These are phyloP conservation scores for Jatropha multifida DNA, from an alignment of 441 rosid species.

Conservation along the genomic window DNA sequence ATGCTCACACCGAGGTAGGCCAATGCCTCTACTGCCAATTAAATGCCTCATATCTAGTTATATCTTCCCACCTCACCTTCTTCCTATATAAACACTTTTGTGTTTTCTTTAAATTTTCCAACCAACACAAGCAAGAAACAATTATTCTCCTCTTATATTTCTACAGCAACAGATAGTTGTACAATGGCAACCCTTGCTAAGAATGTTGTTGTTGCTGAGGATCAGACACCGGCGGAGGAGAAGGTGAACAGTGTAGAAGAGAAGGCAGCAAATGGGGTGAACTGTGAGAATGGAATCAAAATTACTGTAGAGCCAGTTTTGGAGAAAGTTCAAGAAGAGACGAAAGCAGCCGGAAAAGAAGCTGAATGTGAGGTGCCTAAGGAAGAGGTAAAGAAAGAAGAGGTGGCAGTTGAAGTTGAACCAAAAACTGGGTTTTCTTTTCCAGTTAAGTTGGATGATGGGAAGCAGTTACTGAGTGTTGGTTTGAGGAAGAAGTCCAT, in stretches of 20 bases:
- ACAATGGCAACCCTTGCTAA: slow-evolving; percentile 30
- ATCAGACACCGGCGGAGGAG: slow-evolving; percentile 14
- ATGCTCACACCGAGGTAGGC: slow-evolving; percentile 24
- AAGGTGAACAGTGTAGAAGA: background rate
- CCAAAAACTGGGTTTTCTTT: slow-evolving; percentile 47
- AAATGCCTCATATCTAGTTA: slow-evolving; percentile 16
- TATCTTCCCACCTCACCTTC: background rate
- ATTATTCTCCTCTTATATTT: background rate
- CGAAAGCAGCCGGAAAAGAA: slow-evolving; percentile 8
- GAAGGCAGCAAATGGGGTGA: slow-evolving; percentile 4
- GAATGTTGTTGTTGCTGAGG: slow-evolving; percentile 21
- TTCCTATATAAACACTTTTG: slow-evolving; percentile 21
- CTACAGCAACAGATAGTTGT: background rate
- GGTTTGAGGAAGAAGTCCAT: slow-evolving; percentile 48
- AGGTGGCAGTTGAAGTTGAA: slow-evolving; percentile 44
- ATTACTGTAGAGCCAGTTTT: background rate
- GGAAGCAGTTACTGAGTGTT: slow-evolving; percentile 37
- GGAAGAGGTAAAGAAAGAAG: slow-evolving; percentile 23
- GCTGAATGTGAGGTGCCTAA: background rate
- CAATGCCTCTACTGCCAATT: slow-evolving; percentile 1
- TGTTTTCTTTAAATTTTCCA: background rate
- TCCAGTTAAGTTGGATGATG: slow-evolving; percentile 49
- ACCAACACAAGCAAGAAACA: background rate
- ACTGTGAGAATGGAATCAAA: slow-evolving; percentile 16
- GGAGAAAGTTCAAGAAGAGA: slow-evolving; percentile 12